Base-by-base conservation (phyloP, 129 eudicot genomes). In the sunflower (Helianthus annuus) region DNA sequence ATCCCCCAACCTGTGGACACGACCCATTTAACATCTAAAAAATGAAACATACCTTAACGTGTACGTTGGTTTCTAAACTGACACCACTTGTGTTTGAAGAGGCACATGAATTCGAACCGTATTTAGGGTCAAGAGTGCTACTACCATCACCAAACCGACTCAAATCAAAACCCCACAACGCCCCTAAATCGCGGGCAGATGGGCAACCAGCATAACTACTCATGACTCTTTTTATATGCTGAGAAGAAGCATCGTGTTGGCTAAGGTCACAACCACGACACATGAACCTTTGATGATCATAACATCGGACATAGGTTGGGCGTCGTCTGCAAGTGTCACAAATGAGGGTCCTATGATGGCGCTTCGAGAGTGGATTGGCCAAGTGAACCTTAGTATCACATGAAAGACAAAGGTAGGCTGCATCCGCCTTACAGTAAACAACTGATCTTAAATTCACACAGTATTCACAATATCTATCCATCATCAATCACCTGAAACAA, bases 331-430 rank as follows among this genome's bases (percentile, higher is more conserved):
- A 91, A 9, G 75, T 64, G 66, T 91, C 89, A 22, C 97, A 91
- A 55, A 88, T 75, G 71, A 88, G 93, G 65, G 85, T 86, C n/a
- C 97, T 83, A 6, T 84, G 69, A 59, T 88, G 97, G 56, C 90
- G 83, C 48, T 71, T 78, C 6, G 91, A 88, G 36, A 91, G 91
- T 42, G 97, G 89, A 79, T 91, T 91, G 16, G 96, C 97, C 22
- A 96, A 86, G 70, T 91, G 97, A 76, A 88, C 89, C 67, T 86
- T 91, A 14, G 86, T 80, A 80, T 91, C 97, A 68, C 97, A 91
- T 10, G 84, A 78, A 66, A 91, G 91, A 79, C 97, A 91, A 73
- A 91, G 92, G 65, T 86, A 82, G 48, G 96, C 97, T 53, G 93
- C 86, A 75, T 91, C 97, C 40, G 96, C 87, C 61, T 78, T 81